These are phyloP conservation scores for Heliocybe sulcata DNA, from an alignment of 1,284 basidiomycete species.

Conservation along the genomic window DNA sequence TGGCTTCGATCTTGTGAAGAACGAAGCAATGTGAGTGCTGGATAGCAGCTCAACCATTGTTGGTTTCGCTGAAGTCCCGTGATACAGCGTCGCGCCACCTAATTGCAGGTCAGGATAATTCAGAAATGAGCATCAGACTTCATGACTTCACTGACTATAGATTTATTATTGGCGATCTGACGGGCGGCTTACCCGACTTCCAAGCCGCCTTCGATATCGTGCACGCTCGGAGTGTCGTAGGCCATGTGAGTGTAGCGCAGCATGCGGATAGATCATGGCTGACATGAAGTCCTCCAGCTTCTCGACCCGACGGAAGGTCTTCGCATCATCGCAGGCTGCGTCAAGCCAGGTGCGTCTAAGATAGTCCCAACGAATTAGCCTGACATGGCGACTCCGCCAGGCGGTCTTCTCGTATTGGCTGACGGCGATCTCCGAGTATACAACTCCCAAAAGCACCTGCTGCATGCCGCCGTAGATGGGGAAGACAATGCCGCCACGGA, in stretches of 20 bases:
- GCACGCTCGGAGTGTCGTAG: conserved; percentile 20
- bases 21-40: conserved; percentile 10
- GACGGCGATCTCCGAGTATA: conserved; percentile 16
- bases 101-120: conserved; percentile 14
- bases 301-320: conserved; percentile 14
- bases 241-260: conserved; percentile 15
- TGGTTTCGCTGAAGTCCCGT: not conserved
- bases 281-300: conserved; percentile 9
- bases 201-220: conserved; percentile 15
- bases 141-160: conserved; percentile 9
- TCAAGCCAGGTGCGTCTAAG: conserved; percentile 14
- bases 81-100: conserved; percentile 8
- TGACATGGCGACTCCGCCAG: conserved; percentile 7
- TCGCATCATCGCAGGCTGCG: conserved; percentile 9
- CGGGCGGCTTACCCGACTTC: conserved; percentile 13
- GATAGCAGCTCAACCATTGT: not conserved
- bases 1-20: conserved; percentile 17
- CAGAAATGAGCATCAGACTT: not conserved
- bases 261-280: not conserved
- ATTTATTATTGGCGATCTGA: conserved; percentile 17
- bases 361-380: not conserved
- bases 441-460: conserved; percentile 12
- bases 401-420: conserved; percentile 15
- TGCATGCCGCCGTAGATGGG: conserved; percentile 5
- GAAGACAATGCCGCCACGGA: conserved; percentile 9